These are phyloP conservation scores for Syzygium syzygioides DNA, from an alignment of 441 rosid species.

Conservation along the genomic window DNA sequence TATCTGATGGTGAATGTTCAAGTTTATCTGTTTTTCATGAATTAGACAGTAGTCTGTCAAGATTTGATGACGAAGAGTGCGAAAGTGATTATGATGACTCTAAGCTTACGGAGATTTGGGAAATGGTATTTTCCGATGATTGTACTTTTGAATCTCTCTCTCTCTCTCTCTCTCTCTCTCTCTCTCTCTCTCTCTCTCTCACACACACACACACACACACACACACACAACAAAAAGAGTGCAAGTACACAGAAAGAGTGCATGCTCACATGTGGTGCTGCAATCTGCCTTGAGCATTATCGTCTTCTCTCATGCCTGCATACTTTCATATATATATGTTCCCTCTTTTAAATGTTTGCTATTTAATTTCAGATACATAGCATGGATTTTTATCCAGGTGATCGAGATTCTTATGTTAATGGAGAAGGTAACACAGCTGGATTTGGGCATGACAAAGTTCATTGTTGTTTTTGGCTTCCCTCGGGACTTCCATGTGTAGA, in stretches of 20 bases:
- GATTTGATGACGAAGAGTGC: slow-evolving; percentile 14
- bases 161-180: not conserved
- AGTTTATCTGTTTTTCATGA: slow-evolving; percentile 4
- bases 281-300: not conserved
- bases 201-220: not conserved
- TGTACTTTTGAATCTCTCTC: not conserved
- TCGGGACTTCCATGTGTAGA: not conserved
- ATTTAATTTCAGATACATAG: not conserved
- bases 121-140: not conserved
- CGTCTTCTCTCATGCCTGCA: not conserved
- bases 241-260: not conserved
- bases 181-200: too few relatives aligned
- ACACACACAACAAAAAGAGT: not conserved
- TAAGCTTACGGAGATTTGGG: not conserved
- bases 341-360: not conserved
- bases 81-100: slow-evolving; percentile 18
- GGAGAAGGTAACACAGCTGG: not conserved
- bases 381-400: not conserved
- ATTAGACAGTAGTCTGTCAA: slow-evolving; percentile 15
- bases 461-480: not conserved
- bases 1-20: slow-evolving; percentile 18
- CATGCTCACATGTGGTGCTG: not conserved
- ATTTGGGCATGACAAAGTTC: not conserved
- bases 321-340: not conserved
- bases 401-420: not conserved